These are phyloP conservation scores for Atkinsonella hypoxylon DNA, from an alignment of 2,329 filamentous ascomycete species.

Conservation along the genomic window DNA sequence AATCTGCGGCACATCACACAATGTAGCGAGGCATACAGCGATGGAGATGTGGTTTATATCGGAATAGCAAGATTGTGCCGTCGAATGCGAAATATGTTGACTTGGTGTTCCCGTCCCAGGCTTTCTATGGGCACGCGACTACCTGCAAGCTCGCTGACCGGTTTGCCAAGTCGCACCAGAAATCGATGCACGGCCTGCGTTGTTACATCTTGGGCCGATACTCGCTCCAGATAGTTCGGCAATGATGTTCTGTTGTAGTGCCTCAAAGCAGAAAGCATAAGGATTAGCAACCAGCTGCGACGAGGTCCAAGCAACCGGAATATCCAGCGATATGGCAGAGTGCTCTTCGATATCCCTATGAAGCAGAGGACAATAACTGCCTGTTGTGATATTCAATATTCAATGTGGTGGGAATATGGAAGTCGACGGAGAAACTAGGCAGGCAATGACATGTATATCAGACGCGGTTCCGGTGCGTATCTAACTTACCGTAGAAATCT, in stretches of 20 bases:
- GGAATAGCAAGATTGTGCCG: not conserved
- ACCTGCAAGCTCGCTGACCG: not conserved
- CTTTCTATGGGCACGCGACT: not conserved
- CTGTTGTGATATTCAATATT: not conserved
- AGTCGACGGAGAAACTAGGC: not conserved
- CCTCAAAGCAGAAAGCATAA: not conserved
- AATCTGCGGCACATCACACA: not conserved
- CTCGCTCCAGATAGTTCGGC: not conserved
- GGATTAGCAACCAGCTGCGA: not conserved
- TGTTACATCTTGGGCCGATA: not conserved
- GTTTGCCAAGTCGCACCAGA: slow-evolving; percentile 1
- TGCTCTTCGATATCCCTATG: not conserved
- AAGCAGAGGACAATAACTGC: not conserved
- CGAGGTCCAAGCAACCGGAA: not conserved
- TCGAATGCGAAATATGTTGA: not conserved
- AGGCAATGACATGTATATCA: too few relatives aligned
- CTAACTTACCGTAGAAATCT: too few relatives aligned
- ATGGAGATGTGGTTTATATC: not conserved
- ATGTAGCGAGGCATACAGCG: not conserved
- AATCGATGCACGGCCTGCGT: not conserved
- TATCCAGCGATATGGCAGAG: not conserved
- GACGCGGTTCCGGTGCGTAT: too few relatives aligned
- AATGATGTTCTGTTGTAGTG: not conserved
- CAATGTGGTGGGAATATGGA: not conserved
- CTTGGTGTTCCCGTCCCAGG: not conserved